phyloP scores from a whole-genome alignment of 495 filamentous ascomycete genomes.

The Hypoxylon crocopeplum region DNA sequence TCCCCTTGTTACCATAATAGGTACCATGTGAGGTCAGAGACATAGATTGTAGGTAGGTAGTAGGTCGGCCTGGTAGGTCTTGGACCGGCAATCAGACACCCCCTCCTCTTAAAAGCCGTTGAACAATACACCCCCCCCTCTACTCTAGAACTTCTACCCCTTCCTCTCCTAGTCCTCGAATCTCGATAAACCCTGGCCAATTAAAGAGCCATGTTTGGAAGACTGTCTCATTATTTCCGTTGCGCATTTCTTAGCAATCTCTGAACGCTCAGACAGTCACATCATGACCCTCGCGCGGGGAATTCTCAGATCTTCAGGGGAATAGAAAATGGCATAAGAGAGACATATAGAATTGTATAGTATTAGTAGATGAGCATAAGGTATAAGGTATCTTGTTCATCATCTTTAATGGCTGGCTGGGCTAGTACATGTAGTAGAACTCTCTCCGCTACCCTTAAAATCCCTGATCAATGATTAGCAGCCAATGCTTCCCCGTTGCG shows the following conservation, averaged over 20 bases:
- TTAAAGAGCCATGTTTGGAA: constrained; percentile 32
- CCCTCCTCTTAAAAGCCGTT: constrained; percentile 39
- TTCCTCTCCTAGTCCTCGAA: constrained; percentile 37
- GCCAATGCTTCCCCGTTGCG: constrained; percentile 43
- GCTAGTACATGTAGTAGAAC: constrained; percentile 8
- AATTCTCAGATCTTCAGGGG: constrained; percentile 38
- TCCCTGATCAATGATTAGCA: constrained; percentile 45
- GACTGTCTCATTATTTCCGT: constrained; percentile 41
- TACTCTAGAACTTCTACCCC: constrained; percentile 16
- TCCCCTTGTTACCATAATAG: constrained; percentile 14
- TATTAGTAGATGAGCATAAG: constrained; percentile 21
- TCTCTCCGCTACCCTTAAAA: constrained; percentile 36
- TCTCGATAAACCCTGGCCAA: constrained; percentile 44
- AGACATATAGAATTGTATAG: constrained; percentile 27
- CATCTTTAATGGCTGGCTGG: constrained; percentile 11
- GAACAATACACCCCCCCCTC: constrained; percentile 34
- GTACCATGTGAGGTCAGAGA: constrained; percentile 36
- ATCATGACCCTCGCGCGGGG: constrained; percentile 35
- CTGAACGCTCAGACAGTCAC: constrained; percentile 38
- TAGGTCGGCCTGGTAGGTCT: constrained; percentile 13
- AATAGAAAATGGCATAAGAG: constrained; percentile 6
- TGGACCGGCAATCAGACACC: constrained; percentile 39
- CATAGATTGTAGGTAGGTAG: constrained; percentile 14
- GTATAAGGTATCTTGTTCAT: constrained; percentile 31
- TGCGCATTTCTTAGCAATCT: constrained; percentile 41